Base-by-base conservation (phyloP, 1,284 basidiomycete species). In the Trichosporon sp. region DNA sequence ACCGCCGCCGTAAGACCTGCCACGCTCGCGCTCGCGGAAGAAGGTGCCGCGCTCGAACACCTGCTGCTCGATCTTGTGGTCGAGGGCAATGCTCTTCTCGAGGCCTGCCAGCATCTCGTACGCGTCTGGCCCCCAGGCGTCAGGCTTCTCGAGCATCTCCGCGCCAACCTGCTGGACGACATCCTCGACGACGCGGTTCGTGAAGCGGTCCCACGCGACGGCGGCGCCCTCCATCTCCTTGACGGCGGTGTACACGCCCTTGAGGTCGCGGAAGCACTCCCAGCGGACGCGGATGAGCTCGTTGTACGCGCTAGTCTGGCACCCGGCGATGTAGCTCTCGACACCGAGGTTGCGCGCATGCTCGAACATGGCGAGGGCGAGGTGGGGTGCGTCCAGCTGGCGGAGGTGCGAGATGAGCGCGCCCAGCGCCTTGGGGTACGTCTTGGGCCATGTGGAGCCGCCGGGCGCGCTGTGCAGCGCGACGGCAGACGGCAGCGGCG, bases 191-290 rank as follows among this genome's bases (percentile, higher is more conserved):
- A 92, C 77, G 34, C 82, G 81, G 15, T 86, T 85, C 5, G 92
- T 93, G 44, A 82, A 84, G 13, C 77, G 79, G 76, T 94, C 89
- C 64, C 88, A 84, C 58, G 85, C 85, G 12, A 95, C 88, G 6
- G 89, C 91, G 74, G 93, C 92, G 42, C 88, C 86, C 25, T 84
- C 81, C 93, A 95, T 95, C 82, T 95, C 93, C 70, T 88, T 86
- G 5, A 94, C 82, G 18, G 89, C 88, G 27, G 87, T 86, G 65
- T 87, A 86, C 0, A 93, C 89, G 21, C 90, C 91, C 60, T 87
- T 86, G 35, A 94, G 82, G 81, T 95, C 92, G 18, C 87, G 87
- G 85, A 94, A 93, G 70, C 86, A 88, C n/a, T 84, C 83, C 93
- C 93, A 95, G 32, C 88, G 88, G 12, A 90, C 91, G 73, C 87